Evolutionary conservation across 768 basidiomycete species (phyloP), one percentile per base, ranked within the genome.

Genomic region (Dioszegia aurantiaca): DNA sequence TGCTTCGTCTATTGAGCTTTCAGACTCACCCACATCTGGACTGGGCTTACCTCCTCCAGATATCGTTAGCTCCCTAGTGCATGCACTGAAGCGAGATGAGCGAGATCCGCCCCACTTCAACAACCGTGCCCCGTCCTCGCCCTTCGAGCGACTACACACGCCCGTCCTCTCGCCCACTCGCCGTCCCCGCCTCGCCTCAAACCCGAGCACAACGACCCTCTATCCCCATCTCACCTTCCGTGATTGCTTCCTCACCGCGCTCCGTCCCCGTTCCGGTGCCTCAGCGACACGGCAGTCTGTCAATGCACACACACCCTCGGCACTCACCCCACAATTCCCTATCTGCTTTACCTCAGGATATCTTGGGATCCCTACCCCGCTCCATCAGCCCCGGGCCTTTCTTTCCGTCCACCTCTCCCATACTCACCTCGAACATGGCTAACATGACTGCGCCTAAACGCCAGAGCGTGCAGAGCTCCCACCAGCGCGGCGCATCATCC

Each of bases 211-310:
- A 37, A 23, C 51, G 51, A 23, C 51, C 51, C 2, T 53, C 51
- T 11, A 28, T 53, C 51, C 51, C 51, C 21, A 27, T 53, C 12
- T 53, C 51, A 36, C 51, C 36, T 16, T 39, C 51, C 17, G 4
- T 39, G 5, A 52, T 48, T 30, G 45, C 33, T 40, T 47, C 28
- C 44, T 59, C 58, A 10, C 42, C 62, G 0, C 58, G 28, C 14
- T 37, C 55, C 21, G 48, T 30, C 49, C 49, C 58, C 5, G 49
- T 63, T 16, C 53, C 62, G 17, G 58, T 63, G 16, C 62, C 62
- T 27, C 46, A 37, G 16, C 61, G 61, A 44, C 61, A 62, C 42
- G 61, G 58, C 48, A 44, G n/a, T 36, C 31, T 48, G 19, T 46
- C 51, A 6, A 19, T 21, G 4, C 51, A 47, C 10, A 30, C 46